Conservation (phyloP, 805 yeast genomes). For the Kodamaea leandrae region DNA sequence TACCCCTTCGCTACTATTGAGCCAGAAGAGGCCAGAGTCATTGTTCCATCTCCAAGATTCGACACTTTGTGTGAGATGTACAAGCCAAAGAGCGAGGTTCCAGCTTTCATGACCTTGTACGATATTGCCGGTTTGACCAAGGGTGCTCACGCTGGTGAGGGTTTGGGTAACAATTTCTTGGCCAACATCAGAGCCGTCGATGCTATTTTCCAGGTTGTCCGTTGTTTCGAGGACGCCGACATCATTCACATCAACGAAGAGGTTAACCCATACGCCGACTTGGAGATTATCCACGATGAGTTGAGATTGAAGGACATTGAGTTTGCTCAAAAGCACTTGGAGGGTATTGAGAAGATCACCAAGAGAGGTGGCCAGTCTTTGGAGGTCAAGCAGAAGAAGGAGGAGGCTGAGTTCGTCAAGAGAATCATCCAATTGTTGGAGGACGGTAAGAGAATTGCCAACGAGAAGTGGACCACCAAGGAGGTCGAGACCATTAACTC, state of each 20-base stretch:
- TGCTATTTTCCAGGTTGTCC: slow-evolving; percentile 95
- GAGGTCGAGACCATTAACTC: slow-evolving; percentile 89
- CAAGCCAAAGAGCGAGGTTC: slow-evolving; percentile 81
- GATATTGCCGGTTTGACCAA: slow-evolving; percentile 98
- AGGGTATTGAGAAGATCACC: slow-evolving; percentile 72
- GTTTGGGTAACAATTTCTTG: slow-evolving; percentile 96
- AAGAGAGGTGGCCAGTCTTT: slow-evolving; percentile 86
- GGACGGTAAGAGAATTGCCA: slow-evolving; percentile 84
- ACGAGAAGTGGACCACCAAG: slow-evolving; percentile 81
- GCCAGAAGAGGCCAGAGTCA: slow-evolving; percentile 96
- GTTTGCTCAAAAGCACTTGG: slow-evolving; percentile 80
- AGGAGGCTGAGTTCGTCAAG: slow-evolving; percentile 73
- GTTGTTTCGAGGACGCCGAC: slow-evolving; percentile 97
- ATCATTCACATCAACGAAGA: slow-evolving; percentile 92
- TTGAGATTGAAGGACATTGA: slow-evolving; percentile 95
- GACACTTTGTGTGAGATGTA: slow-evolving; percentile 73
- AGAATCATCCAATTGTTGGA: slow-evolving; percentile 74
- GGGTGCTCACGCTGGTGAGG: slow-evolving; percentile 96
- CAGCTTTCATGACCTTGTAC: slow-evolving; percentile 88
- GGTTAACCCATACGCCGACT: slow-evolving; percentile 92
- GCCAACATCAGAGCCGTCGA: slow-evolving; percentile 96
- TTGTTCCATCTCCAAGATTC: slow-evolving; percentile 87
- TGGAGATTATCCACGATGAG: slow-evolving; percentile 88
- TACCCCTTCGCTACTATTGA: slow-evolving; percentile 98
- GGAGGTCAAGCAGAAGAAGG: slow-evolving; percentile 86